phyloP scores from a whole-genome alignment of 176 grass and related monocot species.

The Oryza meyeriana region DNA sequence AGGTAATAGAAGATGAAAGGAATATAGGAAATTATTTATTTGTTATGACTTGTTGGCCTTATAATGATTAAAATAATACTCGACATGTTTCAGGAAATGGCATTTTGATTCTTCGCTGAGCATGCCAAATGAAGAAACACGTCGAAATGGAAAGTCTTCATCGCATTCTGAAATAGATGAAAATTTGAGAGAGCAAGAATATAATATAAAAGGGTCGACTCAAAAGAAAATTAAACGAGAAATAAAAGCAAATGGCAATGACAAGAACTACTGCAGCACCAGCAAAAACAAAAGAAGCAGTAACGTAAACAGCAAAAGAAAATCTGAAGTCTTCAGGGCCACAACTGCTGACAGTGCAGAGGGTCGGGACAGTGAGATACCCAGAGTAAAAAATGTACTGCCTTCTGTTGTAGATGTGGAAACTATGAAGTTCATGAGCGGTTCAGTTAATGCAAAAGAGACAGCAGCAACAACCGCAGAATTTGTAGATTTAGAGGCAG shows the following conservation, averaged over 20 bases:
- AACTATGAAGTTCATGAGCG: neutral
- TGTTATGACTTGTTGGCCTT: neutral
- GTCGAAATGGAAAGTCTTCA: constrained; percentile 18
- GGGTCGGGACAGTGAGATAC: neutral
- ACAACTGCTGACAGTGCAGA: neutral
- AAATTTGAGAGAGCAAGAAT: constrained; percentile 35
- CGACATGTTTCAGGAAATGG: constrained; percentile 35
- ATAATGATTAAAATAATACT: constrained; percentile 9
- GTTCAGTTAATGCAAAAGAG: constrained; percentile 4
- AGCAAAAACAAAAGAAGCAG: constrained; percentile 22
- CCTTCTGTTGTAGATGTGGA: constrained; percentile 1
- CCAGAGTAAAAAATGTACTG: neutral
- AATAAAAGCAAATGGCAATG: constrained; percentile 3
- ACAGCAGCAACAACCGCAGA: neutral
- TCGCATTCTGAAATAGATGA: constrained; percentile 25
- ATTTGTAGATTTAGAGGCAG: neutral
- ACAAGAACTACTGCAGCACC: neutral
- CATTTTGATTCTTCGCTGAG: constrained; percentile 6
- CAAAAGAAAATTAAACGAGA: constrained; percentile 29
- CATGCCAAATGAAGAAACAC: neutral
- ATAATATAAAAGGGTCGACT: constrained; percentile 13
- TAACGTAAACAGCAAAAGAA: constrained; percentile 29
- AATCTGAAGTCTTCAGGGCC: constrained; percentile 8
- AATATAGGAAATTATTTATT: neutral
- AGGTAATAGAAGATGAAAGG: neutral